Evolutionary conservation across 306 rosid genomes (phyloP), one percentile per base, ranked within the genome.

Genomic region (Fragaria iinumae): DNA sequence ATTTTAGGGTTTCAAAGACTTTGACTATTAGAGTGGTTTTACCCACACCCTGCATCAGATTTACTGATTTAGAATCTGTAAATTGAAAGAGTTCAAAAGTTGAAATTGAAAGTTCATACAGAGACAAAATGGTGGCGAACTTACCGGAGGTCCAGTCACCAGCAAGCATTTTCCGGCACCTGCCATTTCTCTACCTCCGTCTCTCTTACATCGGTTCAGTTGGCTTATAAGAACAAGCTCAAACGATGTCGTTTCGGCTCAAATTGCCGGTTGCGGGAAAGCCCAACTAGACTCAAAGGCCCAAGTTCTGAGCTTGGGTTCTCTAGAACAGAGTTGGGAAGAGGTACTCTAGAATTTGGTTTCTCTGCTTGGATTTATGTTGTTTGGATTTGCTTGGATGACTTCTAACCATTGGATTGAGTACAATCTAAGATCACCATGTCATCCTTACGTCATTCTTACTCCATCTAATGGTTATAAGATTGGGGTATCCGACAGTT

Each of bases 71-170:
- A 43, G 13, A 2, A 7, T 11, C 63, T 3, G 4, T 20, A 27
- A 36, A 76, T 29, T 29, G 29, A 27, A 27, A 27, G 29, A 27
- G 29, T 27, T 27, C 29, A 27, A 27, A 27, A 1, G 27, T n/a
- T 25, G 27, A 25, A 25, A 25, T 41, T 5, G 17, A 7, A 5
- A 5, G 0, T 5, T 6, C 23, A 11, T 4, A 68, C 4, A 71
- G 25, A 60, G 17, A 23, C 14, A 62, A 11, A 56, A 0, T 10
- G 32, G 25, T 44, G 25, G 36, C n/a, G n/a, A 8, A 68, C 86
- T 81, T 69, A 90, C 96, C 14, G 93, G 93, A 63, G 96, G 83
- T 21, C 98, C 98, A 0, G 98, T 89, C 53, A 93, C 84, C 48
- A 89, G 89, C 76, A 88, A 77, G 80, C 88, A 88, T 86, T 85